Conservation (phyloP, 208 protist genomes). For the Trypanosoma avium region DNA sequence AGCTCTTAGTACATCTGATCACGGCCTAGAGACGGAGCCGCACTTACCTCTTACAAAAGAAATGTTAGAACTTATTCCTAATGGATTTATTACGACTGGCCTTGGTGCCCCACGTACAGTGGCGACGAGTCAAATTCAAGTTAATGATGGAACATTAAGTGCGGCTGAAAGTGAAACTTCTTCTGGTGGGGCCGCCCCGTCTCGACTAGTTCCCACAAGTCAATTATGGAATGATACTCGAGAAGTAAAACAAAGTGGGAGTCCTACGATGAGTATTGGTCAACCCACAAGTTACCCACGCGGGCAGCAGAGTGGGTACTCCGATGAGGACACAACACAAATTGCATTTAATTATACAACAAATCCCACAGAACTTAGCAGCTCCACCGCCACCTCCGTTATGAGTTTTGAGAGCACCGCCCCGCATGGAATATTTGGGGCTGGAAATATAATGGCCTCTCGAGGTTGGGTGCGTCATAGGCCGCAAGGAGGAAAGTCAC, state of each 20-base stretch:
- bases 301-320: conserved; percentile 18
- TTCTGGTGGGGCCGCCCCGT: background rate
- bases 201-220: background rate
- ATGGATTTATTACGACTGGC: conserved; percentile 21
- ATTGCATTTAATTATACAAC: conserved; percentile 19
- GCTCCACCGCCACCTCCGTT: conserved; percentile 23
- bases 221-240: conserved; percentile 11
- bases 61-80: conserved; percentile 31
- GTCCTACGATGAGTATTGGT: conserved; percentile 17
- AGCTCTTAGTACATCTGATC: conserved; percentile 25
- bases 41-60: conserved; percentile 33
- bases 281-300: conserved; percentile 23
- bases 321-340: conserved; percentile 23
- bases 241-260: conserved; percentile 7
- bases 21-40: conserved; percentile 24
- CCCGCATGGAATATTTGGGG: background rate
- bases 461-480: conserved; percentile 24
- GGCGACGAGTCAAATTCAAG: background rate
- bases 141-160: conserved; percentile 12
- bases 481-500: background rate
- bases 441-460: conserved; percentile 20
- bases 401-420: conserved; percentile 22
- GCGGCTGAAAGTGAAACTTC: conserved; percentile 7
- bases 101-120: background rate
- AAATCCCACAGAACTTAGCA: conserved; percentile 25